Conservation (phyloP, 1,284 basidiomycete species). For the Polyporus tsugae region DNA sequence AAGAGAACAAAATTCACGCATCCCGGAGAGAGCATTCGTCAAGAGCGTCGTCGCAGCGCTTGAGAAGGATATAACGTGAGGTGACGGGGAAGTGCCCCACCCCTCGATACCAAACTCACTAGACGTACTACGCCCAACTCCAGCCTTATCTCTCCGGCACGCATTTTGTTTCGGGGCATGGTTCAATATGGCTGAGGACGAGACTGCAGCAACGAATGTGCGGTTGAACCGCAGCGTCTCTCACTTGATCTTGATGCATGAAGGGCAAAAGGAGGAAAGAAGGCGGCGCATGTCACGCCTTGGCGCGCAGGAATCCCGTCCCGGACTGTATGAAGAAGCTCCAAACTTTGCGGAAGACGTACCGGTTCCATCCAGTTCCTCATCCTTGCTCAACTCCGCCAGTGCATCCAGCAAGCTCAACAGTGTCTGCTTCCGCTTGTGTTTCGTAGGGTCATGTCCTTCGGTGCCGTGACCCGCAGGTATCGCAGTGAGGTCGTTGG, state of each 20-base stretch:
- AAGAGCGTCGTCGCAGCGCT: too few species aligned
- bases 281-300: background rate
- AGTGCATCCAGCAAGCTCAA: constrained; percentile 69
- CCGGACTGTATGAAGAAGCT: background rate
- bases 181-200: background rate
- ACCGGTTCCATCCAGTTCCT: constrained; percentile 52
- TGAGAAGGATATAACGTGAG: too few species aligned
- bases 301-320: background rate
- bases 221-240: background rate
- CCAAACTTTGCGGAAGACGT: constrained; percentile 31
- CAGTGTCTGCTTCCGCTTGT: constrained; percentile 65
- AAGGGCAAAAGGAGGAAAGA: background rate
- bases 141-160: too few species aligned
- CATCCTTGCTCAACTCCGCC: constrained; percentile 64
- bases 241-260: background rate
- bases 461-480: constrained; percentile 22
- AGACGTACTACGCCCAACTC: too few species aligned
- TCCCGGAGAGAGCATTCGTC: too few species aligned
- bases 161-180: too few species aligned
- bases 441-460: constrained; percentile 28
- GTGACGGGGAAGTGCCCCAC: too few species aligned
- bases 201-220: background rate
- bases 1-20: too few species aligned
- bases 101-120: too few species aligned
- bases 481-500: constrained; percentile 43